phyloP scores from a whole-genome alignment of 1,284 basidiomycete genomes.

The Ustilago cynodontis region DNA sequence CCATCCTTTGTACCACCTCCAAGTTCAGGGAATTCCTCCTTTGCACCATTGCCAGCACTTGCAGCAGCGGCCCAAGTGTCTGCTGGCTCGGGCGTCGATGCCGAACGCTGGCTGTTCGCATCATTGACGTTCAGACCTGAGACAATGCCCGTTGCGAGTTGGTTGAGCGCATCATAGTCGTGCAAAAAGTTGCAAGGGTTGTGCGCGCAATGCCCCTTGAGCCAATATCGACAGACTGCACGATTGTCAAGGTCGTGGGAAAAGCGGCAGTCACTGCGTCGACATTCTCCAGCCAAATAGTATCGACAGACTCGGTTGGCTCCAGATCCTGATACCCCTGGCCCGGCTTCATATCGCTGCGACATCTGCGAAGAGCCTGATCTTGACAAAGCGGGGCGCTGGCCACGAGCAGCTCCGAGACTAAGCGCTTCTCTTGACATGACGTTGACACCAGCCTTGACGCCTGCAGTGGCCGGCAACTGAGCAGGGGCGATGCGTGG shows the following conservation, averaged over 20 bases:
- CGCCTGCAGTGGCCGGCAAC: conserved; percentile 43
- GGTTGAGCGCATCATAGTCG: conserved; percentile 76
- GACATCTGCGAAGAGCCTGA: conserved; percentile 30
- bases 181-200: conserved; percentile 69
- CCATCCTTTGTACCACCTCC: conserved; percentile 64
- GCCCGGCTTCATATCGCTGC: conserved; percentile 17
- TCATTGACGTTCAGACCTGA: conserved; percentile 70
- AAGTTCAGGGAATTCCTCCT: conserved; percentile 87
- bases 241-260: conserved; percentile 71
- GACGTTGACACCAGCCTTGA: conserved; percentile 57
- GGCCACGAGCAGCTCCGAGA: conserved; percentile 19
- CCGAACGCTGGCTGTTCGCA: conserved; percentile 40
- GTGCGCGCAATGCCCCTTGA: conserved; percentile 81
- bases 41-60: conserved; percentile 10
- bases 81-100: conserved; percentile 71
- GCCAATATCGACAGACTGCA: conserved; percentile 96
- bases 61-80: not conserved
- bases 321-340: conserved; percentile 16
- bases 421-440: conserved; percentile 54
- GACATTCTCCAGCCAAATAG: conserved; percentile 94
- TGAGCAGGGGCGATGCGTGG: conserved; percentile 19
- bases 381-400: conserved; percentile 25
- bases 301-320: conserved; percentile 83
- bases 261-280: conserved; percentile 95
- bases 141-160: conserved; percentile 71